Evolutionary conservation across 768 basidiomycete species (phyloP).

Genomic region (Cytidiella melzeri): DNA sequence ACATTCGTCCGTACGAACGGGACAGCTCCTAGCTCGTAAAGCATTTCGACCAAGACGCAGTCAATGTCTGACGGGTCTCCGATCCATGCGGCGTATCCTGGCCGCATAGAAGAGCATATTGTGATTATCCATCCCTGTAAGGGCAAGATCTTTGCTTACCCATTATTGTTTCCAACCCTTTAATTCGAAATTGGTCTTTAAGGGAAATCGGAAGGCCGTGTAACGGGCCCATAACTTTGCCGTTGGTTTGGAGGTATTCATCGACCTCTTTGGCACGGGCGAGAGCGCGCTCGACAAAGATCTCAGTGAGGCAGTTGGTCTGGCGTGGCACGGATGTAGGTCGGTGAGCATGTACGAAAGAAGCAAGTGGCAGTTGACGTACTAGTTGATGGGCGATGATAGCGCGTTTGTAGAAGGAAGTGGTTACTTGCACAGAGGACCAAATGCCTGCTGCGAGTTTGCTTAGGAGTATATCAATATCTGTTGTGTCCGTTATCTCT

Average conservation of each 20-base stretch:
- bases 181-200: conserved; percentile 48
- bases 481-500: conserved; percentile 52
- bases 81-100: conserved; percentile 52
- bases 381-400: conserved; percentile 45
- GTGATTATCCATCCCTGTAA: neutral
- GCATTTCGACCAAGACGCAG: conserved; percentile 46
- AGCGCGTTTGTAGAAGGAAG: conserved; percentile 43
- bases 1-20: conserved; percentile 52
- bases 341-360: neutral
- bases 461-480: conserved; percentile 39
- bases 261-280: conserved; percentile 38
- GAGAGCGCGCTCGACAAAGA: conserved; percentile 40
- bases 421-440: conserved; percentile 48
- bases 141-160: conserved; percentile 28
- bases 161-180: conserved; percentile 57
- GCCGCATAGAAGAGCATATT: neutral
- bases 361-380: conserved; percentile 10
- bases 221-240: conserved; percentile 38
- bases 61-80: conserved; percentile 41
- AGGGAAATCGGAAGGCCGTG: conserved; percentile 42
- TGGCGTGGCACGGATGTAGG: conserved; percentile 10
- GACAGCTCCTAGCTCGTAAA: conserved; percentile 51
- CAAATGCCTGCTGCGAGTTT: conserved; percentile 49
- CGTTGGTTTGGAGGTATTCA: conserved; percentile 31
- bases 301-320: conserved; percentile 47